Percentiles rank a stretch among this genome's conserved stretches.
Evolutionary conservation across 2,329 filamentous ascomycete genomes (phyloP).

Genomic region (Penicillium sp.): DNA sequence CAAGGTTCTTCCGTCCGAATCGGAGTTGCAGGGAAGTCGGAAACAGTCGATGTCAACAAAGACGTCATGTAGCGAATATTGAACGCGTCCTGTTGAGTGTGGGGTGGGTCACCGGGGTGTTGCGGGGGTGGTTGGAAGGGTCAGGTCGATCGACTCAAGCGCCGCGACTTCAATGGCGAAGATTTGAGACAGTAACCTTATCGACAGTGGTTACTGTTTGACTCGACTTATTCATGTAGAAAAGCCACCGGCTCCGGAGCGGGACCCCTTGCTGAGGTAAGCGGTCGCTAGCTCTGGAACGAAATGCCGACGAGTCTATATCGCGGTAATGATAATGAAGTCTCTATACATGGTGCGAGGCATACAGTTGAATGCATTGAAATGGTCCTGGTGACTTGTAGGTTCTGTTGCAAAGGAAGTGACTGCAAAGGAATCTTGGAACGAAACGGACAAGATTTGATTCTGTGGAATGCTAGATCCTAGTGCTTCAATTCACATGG

Average conservation of each 20-base stretch:
- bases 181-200: not conserved
- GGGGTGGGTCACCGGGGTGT: constrained; percentile 11
- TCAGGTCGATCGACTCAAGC: not conserved
- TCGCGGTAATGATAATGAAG: not conserved
- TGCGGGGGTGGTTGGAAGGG: not conserved
- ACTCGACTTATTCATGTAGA: constrained; percentile 24
- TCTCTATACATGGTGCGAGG: not conserved
- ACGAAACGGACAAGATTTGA: too few relatives aligned
- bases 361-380: not conserved
- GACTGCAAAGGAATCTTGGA: too few relatives aligned
- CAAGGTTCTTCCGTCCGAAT: constrained; percentile 2
- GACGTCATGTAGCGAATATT: constrained; percentile 36
- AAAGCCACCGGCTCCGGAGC: constrained; percentile 32
- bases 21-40: constrained; percentile 14
- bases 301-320: not conserved
- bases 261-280: constrained; percentile 32
- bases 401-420: too few relatives aligned
- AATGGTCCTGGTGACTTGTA: too few relatives aligned
- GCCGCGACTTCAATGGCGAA: constrained; percentile 1
- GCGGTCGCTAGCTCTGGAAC: constrained; percentile 1
- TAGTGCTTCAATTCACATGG: too few relatives aligned
- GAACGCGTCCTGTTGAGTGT: constrained; percentile 15
- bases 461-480: too few relatives aligned
- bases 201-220: constrained; percentile 11
- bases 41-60: constrained; percentile 33